These are phyloP conservation scores for Hirsutella minnesotensis DNA, from an alignment of 2,329 filamentous ascomycete species.

Conservation along the genomic window DNA sequence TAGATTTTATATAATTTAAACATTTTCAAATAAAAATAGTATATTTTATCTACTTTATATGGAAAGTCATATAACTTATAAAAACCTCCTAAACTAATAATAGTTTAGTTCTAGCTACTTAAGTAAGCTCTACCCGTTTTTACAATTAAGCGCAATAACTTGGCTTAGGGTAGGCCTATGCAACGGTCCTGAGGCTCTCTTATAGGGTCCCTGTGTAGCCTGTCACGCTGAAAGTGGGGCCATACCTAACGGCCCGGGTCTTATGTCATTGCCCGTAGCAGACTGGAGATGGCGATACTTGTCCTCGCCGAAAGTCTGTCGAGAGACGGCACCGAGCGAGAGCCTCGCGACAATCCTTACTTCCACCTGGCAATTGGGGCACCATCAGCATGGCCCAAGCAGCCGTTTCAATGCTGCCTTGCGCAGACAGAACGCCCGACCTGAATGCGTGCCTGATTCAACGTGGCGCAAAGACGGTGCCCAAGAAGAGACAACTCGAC, in stretches of 20 bases:
- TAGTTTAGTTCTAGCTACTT: too few relatives aligned
- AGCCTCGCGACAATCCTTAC: background rate
- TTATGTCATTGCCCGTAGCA: background rate
- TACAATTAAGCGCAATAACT: too few relatives aligned
- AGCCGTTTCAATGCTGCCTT: slow-evolving; percentile 3
- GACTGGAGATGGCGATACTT: background rate
- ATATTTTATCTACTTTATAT: too few relatives aligned
- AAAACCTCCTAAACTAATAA: too few relatives aligned
- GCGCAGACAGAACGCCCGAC: slow-evolving; percentile 53
- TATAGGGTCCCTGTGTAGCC: too few relatives aligned
- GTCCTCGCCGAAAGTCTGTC: background rate
- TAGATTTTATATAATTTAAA: too few relatives aligned
- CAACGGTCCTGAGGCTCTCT: too few relatives aligned
- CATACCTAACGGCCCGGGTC: background rate
- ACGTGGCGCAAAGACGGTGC: slow-evolving; percentile 39
- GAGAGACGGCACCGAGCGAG: background rate
- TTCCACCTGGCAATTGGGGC: background rate
- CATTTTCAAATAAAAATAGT: too few relatives aligned
- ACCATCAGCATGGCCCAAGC: slow-evolving; percentile 1
- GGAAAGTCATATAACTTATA: too few relatives aligned
- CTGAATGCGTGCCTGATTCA: slow-evolving; percentile 58
- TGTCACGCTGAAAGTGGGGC: background rate
- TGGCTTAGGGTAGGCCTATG: too few relatives aligned
- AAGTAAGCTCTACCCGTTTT: too few relatives aligned
- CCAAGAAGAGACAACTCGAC: slow-evolving; percentile 23